Evolutionary conservation across 352 stramenopile species (phyloP).

Genomic region (Paralagenidium karlingii): DNA sequence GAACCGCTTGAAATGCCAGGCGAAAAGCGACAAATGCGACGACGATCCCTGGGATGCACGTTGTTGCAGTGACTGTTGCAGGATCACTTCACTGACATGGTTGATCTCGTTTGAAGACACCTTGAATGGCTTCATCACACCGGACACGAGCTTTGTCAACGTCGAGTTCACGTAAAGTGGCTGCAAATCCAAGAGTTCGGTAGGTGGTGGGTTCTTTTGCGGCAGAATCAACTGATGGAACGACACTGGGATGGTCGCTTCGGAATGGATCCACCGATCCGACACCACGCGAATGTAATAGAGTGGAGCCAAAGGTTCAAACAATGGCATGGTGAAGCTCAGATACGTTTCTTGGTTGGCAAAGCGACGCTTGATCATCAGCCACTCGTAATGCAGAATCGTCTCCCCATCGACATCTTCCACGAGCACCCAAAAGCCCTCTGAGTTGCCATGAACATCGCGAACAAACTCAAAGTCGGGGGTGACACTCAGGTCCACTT

Average conservation of each 20-base stretch:
- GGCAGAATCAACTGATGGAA: conserved; percentile 99
- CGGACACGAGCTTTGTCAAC: conserved; percentile 38
- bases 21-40: conserved; percentile 20
- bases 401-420: conserved; percentile 97
- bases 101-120: too few relatives aligned
- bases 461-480: conserved; percentile 97
- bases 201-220: conserved; percentile 96
- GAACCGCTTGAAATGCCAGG: conserved; percentile 86
- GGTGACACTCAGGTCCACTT: conserved; percentile 91
- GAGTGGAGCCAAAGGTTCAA: conserved; percentile 95
- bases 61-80: conserved; percentile 19
- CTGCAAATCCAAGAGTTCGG: conserved; percentile 96
- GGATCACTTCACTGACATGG: conserved; percentile 38
- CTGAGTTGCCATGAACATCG: conserved; percentile 92
- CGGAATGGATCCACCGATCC: conserved; percentile 97
- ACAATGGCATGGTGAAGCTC: conserved; percentile 95
- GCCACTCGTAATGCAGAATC: conserved; percentile 98
- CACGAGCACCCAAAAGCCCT: conserved; percentile 97
- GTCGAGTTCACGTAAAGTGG: conserved; percentile 88
- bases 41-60: conserved; percentile 1
- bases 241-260: conserved; percentile 92
- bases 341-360: conserved; percentile 69
- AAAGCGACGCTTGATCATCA: conserved; percentile 88
- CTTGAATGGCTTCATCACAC: conserved; percentile 35
- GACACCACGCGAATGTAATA: conserved; percentile 98